Evolutionary conservation across 2,329 filamentous ascomycete genomes (phyloP), one percentile per base, ranked within the genome.

Genomic region (Lachnellula occidentalis): DNA sequence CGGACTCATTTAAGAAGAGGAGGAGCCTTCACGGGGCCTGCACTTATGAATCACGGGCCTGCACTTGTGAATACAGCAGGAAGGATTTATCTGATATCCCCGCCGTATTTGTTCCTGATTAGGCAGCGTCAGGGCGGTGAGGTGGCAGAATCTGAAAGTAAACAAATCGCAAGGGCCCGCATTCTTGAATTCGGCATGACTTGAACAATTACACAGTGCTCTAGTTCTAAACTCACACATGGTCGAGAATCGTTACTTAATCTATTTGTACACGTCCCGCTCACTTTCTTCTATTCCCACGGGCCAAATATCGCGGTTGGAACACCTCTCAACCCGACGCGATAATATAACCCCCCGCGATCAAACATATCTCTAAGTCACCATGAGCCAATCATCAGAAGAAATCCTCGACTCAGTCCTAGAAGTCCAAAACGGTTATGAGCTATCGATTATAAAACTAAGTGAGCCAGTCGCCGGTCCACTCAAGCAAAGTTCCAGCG

Each of bases 391-490:
- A 47, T 58, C 60, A 17, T 57, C 59, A 17, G 58, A 61, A 37
- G 66, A 77, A 34, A 74, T 78, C 19, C 69, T 84, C 14, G 68
- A 71, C 36, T 68, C 74, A 15, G 71, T 88, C 43, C 69, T 74
- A 42, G 72, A 79, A 47, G 74, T 88, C 2, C 78, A 84, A 59
- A 70, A 74, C 24, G 68, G 78, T 53, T 78, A 83, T 50, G 80
- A 87, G 60, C 78, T 94, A 57, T 85, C 86, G 51, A 90, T 95
- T 63, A 77, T 92, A 62, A 84, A 82, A 62, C 83, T 94, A 64
- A 88, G 86, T 68, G 87, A 91, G 66, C 85, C 87, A 34, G 84
- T 92, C 48, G 80, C 81, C 41, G 78, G 79, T 45, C 76, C 80
- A 49, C 67, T 76, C 2, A 62, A 74, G 31, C 70, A 73, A 51